These are phyloP conservation scores for Cadophora malorum DNA, from an alignment of 2,329 filamentous ascomycete genomes.

Conservation along the genomic window DNA sequence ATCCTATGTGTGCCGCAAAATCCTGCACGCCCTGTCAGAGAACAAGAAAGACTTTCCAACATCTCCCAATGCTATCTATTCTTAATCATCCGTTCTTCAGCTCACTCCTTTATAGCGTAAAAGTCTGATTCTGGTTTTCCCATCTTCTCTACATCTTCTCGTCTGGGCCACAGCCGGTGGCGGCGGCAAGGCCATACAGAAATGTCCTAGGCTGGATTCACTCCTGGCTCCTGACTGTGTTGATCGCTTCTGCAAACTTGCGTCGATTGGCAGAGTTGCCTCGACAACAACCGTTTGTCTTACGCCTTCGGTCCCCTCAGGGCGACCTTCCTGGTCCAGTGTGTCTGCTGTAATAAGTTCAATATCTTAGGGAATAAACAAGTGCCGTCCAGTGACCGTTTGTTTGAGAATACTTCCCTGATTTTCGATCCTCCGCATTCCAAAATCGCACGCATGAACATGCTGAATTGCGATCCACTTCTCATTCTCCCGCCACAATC, in stretches of 20 bases:
- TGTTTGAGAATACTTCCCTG: neutral
- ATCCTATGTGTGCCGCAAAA: neutral
- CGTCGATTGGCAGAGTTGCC: neutral
- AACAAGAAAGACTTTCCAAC: neutral
- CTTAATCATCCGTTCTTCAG: neutral
- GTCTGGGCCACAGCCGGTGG: neutral
- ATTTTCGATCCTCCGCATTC: neutral
- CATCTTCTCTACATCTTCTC: neutral
- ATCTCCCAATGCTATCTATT: neutral
- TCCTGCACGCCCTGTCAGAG: neutral
- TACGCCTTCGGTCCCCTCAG: no score
- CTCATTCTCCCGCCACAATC: no score
- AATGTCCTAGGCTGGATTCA: neutral
- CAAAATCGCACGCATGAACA: neutral
- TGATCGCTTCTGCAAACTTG: neutral
- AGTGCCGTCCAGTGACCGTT: neutral
- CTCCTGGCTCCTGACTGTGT: neutral
- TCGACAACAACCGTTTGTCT: neutral
- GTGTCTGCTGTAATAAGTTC: neutral
- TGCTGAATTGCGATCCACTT: neutral
- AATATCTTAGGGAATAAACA: neutral
- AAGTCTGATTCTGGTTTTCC: neutral
- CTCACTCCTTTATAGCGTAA: no score
- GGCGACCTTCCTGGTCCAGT: neutral
- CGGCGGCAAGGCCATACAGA: neutral